A percentile compares a stretch with the other conserved stretches of the same genome.
These are phyloP conservation scores for Ananas comosus DNA, from an alignment of 176 grass and related monocot genomes.

Conservation along the genomic window DNA sequence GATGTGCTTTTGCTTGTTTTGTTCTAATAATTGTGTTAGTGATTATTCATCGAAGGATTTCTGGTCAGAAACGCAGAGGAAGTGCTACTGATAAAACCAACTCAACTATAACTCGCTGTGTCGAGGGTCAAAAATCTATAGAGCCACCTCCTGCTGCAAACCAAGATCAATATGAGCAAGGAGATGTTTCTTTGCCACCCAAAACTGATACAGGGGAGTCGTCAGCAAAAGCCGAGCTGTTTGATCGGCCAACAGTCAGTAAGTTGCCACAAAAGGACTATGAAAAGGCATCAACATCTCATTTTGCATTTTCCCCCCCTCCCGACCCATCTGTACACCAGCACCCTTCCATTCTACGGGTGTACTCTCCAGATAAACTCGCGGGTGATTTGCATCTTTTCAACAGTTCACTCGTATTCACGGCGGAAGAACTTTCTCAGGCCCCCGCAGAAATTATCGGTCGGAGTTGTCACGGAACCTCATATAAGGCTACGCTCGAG, in stretches of 20 bases:
- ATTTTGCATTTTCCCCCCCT: constrained; percentile 28
- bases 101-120: constrained; percentile 15
- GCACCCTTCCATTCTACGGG: constrained; percentile 46
- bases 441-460: constrained; percentile 87
- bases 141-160: constrained; percentile 29
- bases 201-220: constrained; percentile 21
- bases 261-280: constrained; percentile 22
- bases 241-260: constrained; percentile 26
- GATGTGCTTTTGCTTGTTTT: constrained; percentile 52
- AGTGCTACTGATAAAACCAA: constrained; percentile 28
- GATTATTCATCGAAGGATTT: constrained; percentile 57
- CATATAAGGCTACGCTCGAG: constrained; percentile 78
- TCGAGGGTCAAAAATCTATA: constrained; percentile 27
- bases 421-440: constrained; percentile 66
- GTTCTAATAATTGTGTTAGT: constrained; percentile 56
- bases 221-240: constrained; percentile 1
- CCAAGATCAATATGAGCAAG: constrained; percentile 28
- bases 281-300: constrained; percentile 21
- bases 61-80: constrained; percentile 36
- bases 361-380: constrained; percentile 78
- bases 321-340: constrained; percentile 12
- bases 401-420: constrained; percentile 47
- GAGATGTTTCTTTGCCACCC: constrained; percentile 13
- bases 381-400: constrained; percentile 80
- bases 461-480: constrained; percentile 88